Evolutionary conservation across 306 rosid genomes (phyloP), one percentile per base, ranked within the genome.

Genomic region (Oemleria cerasiformis): DNA sequence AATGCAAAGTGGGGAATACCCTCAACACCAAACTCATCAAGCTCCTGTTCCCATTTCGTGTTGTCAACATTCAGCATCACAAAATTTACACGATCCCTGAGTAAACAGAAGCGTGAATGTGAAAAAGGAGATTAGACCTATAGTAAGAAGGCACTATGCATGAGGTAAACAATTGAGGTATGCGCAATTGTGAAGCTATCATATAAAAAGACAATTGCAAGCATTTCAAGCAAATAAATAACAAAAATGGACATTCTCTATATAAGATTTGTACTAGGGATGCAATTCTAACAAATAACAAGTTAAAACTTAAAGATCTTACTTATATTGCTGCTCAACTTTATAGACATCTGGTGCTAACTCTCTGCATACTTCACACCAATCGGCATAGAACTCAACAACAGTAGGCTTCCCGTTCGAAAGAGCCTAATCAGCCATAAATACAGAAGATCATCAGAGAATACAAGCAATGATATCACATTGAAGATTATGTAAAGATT

Each of bases 301-400:
- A 23, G 58, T 34, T 55, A 60, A 38, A 68, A 64, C 38, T 44
- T 50, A 51, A 67, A 78, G 78, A 63, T 64, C 65, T 73, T 85
- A 91, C 99, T 95, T 95, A 83, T 77, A 95, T 50, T 89, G 90
- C 81, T 95, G 96, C 92, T 95, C 97, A 38, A 88, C 87, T 91
- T 84, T 91, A 84, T 89, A 87, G 10, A 95, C 97, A 49, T 88
- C 97, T 19, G 99, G 96, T 44, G 92, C 99, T 82, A 95, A 84
- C 80, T 95, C 97, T 44, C 90, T 77, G 73, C 99, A 95, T 50
- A 95, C 96, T 86, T 95, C 99, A 76, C 99, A 95, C 99, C 99
- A 94, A 72, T 91, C 99, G 17, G 99, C 99, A 82, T 94, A 94
- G 79, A 94, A 94, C 83, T 94, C 99, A 53, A 95, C 97, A 6